Evolutionary conservation across 2,329 filamentous ascomycete species (phyloP).

Genomic region (Microdochium bolleyi): DNA sequence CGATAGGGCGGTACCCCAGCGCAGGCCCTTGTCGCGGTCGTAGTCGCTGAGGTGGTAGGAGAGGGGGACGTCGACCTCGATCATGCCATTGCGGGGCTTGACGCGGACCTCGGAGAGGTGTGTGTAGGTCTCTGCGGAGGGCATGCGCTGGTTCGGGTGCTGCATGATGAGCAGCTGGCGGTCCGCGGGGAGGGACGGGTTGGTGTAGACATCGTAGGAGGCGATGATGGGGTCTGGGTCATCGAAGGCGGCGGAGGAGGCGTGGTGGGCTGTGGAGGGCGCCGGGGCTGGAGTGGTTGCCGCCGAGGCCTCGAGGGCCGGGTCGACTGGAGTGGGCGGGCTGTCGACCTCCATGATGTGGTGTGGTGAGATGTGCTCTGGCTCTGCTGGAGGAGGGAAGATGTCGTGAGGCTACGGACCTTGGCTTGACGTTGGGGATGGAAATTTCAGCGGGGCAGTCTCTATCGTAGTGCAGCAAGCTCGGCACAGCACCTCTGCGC

Average conservation of each 20-base stretch:
- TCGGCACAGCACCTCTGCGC: background rate
- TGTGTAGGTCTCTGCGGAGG: constrained; percentile 43
- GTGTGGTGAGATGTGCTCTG: background rate
- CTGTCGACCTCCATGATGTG: background rate
- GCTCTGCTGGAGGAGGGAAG: background rate
- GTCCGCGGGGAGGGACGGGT: constrained; percentile 54
- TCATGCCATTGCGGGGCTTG: constrained; percentile 73
- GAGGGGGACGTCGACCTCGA: constrained; percentile 88
- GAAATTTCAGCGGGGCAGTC: background rate
- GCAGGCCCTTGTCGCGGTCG: constrained; percentile 73
- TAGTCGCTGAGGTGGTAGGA: constrained; percentile 62
- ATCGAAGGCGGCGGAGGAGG: constrained; percentile 9
- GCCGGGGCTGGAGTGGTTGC: background rate
- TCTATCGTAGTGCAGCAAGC: background rate
- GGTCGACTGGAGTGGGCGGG: background rate
- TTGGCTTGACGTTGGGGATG: background rate
- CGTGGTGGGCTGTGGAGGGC: background rate
- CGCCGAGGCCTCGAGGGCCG: background rate
- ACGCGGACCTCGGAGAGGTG: constrained; percentile 69
- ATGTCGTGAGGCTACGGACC: background rate
- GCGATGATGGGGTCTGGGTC: constrained; percentile 62
- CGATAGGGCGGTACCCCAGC: constrained; percentile 72
- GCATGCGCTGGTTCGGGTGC: constrained; percentile 68
- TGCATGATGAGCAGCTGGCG: constrained; percentile 76
- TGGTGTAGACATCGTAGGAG: constrained; percentile 81